Evolutionary conservation across 768 basidiomycete genomes (phyloP).

Genomic region (Harrya chromipes): DNA sequence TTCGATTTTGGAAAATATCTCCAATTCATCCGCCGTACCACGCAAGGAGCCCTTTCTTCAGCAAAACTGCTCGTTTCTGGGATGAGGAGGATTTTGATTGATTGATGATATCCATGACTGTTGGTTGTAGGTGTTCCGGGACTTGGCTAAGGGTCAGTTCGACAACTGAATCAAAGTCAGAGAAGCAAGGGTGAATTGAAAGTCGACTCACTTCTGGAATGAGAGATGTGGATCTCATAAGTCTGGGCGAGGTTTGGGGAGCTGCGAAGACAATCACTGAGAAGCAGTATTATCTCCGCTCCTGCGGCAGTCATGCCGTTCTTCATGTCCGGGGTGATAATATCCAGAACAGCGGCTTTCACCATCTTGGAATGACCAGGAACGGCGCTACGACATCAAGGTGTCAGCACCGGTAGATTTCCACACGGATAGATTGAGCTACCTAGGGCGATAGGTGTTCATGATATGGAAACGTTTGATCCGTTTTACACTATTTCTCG

Average conservation of each 20-base stretch:
- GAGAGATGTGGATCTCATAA: slow-evolving; percentile 78
- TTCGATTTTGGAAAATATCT: slow-evolving; percentile 62
- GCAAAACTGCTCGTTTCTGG: slow-evolving; percentile 65
- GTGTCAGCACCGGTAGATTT: slow-evolving; percentile 1
- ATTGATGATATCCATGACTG: slow-evolving; percentile 62
- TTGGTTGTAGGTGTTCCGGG: slow-evolving; percentile 50
- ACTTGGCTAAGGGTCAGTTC: slow-evolving; percentile 62
- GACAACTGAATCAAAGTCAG: slow-evolving; percentile 47
- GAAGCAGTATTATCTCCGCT: slow-evolving; percentile 70
- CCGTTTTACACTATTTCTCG: slow-evolving; percentile 55
- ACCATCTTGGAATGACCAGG: slow-evolving; percentile 70
- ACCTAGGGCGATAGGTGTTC: slow-evolving; percentile 71
- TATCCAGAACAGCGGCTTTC: slow-evolving; percentile 80
- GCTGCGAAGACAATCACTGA: slow-evolving; percentile 61
- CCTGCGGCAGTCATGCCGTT: slow-evolving; percentile 65
- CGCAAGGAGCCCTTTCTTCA: slow-evolving; percentile 70
- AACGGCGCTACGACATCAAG: slow-evolving; percentile 41
- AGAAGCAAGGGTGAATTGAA: background rate
- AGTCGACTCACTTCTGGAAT: slow-evolving; percentile 59
- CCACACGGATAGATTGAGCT: slow-evolving; percentile 11
- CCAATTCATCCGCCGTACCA: slow-evolving; percentile 70
- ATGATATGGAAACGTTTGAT: slow-evolving; percentile 84
- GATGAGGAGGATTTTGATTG: slow-evolving; percentile 61
- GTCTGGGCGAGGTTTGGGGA: slow-evolving; percentile 67
- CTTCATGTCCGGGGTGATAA: slow-evolving; percentile 70